Evolutionary conservation across 177 flowering plant genomes (phyloP), one percentile per base, ranked within the genome.

Genomic region (Vitis hybrid): DNA sequence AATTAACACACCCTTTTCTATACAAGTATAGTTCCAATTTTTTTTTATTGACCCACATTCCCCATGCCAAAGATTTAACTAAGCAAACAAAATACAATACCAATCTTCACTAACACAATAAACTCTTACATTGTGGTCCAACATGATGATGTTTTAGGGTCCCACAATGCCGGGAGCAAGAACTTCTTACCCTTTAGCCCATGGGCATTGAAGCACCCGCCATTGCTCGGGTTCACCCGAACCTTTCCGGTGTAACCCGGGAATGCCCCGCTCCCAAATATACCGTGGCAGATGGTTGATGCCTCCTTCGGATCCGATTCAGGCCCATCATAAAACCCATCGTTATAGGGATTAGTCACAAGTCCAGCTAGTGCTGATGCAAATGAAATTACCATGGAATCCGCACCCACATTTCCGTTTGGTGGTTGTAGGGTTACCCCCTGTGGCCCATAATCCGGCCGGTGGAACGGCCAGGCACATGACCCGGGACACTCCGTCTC

Each of bases 121-220:
- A 26, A 13, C 2, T 21, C 10, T 66, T 66, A 86, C 70, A 83
- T 19, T 2, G 70, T 60, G 10, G 87, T 82, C 85, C 82, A 81
- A 69, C 90, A 86, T 0, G 74, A n/a, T 0, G 15, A 7, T 1
- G 83, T 80, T 1, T 4, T 61, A 1, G 90, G 88, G 68, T 79
- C 72, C 88, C 88, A 84, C 1, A 86, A 5, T 0, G 80, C 86
- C 4, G 90, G 90, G 0, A 86, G 72, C 82, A 86, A 77, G 76
- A 81, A 86, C 65, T 83, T 81, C 67, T 39, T 66, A 1, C 78
- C 79, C n/a, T 64, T 69, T 3, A 45, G 11, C 0, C 90, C 90
- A 70, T 71, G 75, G 0, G 85, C 79, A 63, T 86, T 83, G 71
- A 72, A 86, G 3, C 74, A 65, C 1, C 78, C 83, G 1, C 88